Percentiles rank a stretch among this genome's conserved stretches.
phyloP scores from a whole-genome alignment of 208 protist species.

The Crithidia thermophila region DNA sequence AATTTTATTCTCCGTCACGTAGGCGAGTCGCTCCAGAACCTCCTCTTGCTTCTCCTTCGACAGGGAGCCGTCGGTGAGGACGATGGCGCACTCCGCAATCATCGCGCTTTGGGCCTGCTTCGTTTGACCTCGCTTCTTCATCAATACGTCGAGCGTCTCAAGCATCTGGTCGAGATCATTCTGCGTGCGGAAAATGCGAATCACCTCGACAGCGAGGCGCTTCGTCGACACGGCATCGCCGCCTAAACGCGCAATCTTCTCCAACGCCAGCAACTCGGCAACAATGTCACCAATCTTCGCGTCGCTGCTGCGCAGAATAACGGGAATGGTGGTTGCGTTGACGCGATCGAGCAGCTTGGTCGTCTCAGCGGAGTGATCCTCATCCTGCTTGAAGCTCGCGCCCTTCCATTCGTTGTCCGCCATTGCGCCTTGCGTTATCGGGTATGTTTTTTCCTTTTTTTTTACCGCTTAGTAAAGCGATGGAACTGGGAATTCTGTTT shows the following conservation, averaged over 20 bases:
- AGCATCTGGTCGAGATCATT: slow-evolving; percentile 85
- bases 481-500: no score
- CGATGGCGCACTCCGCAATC: slow-evolving; percentile 83
- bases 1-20: slow-evolving; percentile 96
- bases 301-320: slow-evolving; percentile 68
- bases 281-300: slow-evolving; percentile 75
- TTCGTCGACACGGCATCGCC: slow-evolving; percentile 75
- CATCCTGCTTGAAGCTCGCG: slow-evolving; percentile 88
- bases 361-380: slow-evolving; percentile 79
- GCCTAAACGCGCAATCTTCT: slow-evolving; percentile 91
- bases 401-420: slow-evolving; percentile 86
- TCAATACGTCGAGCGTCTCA: slow-evolving; percentile 85
- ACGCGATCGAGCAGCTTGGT: slow-evolving; percentile 68
- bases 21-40: slow-evolving; percentile 91
- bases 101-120: slow-evolving; percentile 93
- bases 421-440: slow-evolving; percentile 45
- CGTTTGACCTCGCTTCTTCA: slow-evolving; percentile 95
- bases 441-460: not conserved
- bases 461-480: not conserved
- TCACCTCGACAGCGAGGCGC: slow-evolving; percentile 85
- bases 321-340: slow-evolving; percentile 76
- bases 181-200: slow-evolving; percentile 88
- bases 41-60: slow-evolving; percentile 58
- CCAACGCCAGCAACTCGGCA: slow-evolving; percentile 83
- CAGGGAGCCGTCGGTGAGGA: slow-evolving; percentile 62